Evolutionary conservation across 2,329 filamentous ascomycete genomes (phyloP).

Genomic region (Hymenoscyphus repandus): DNA sequence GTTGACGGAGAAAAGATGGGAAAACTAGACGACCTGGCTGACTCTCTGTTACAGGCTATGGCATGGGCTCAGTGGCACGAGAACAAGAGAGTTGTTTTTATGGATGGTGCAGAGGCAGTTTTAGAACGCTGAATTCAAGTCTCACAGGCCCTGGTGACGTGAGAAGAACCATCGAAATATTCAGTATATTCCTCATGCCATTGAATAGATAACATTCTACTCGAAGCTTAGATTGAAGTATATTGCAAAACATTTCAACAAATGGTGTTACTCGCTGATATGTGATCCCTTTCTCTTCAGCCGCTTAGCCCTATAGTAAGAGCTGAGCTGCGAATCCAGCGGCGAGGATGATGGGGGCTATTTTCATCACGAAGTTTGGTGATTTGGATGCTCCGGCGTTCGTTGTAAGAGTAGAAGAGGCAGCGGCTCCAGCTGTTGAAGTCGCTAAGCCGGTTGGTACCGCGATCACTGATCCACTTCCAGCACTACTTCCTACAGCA

Average conservation of each 20-base stretch:
- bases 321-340: constrained; percentile 10
- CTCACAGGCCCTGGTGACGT: not conserved
- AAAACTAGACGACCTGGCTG: constrained; percentile 80
- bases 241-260: not conserved
- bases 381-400: constrained; percentile 4
- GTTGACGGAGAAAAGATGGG: constrained; percentile 28
- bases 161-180: not conserved
- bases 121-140: constrained; percentile 13
- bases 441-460: not conserved
- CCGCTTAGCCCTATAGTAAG: constrained; percentile 3
- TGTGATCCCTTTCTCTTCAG: too few relatives aligned
- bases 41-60: constrained; percentile 72
- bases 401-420: constrained; percentile 14
- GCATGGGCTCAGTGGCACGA: constrained; percentile 73
- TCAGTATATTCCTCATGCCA: not conserved
- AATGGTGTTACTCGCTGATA: too few relatives aligned
- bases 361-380: constrained; percentile 7
- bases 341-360: constrained; percentile 8
- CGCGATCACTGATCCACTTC: not conserved
- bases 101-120: constrained; percentile 29
- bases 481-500: not conserved
- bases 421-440: constrained; percentile 1
- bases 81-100: constrained; percentile 40
- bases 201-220: not conserved
- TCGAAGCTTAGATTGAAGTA: not conserved